Evolutionary conservation across 1,284 basidiomycete genomes (phyloP), one percentile per base, ranked within the genome.

Genomic region (Microbotryum silenes-acaulis): DNA sequence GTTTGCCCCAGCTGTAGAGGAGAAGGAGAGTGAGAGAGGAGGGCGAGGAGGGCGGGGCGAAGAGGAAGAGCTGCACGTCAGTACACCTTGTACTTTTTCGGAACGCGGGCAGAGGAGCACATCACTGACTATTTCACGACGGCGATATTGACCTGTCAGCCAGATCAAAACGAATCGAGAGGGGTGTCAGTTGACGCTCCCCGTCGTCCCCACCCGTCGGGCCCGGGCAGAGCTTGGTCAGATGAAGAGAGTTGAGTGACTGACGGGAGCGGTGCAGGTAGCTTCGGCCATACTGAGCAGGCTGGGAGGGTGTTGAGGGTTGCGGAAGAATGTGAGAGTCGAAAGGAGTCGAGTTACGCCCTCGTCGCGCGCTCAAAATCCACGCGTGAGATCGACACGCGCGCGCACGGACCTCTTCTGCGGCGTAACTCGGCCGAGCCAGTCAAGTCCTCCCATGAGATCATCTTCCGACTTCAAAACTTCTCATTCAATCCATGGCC

Each of bases 1-100:
- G 87, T 79, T 99, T 99, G 69, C 94, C 94, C 94, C 94, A 99
- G 80, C 63, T 64, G 56, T 20, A 44, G 23, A 23, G 27, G 25
- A 5, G 6, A 27, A 21, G 54, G 18, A 7, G 45, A 48, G 54
- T 29, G 18, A 42, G 44, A 45, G 21, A 37, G 45, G 23, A 21
- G 8, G 8, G n/a, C 44, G 57, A 33, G 50, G n/a, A n/a, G 51
- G 54, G 51, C 16, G 37, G 51, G 14, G 14, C 31, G 21, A 29
- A 46, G 31, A 23, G 44, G 0, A 46, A 12, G 33, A 51, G 51
- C 20, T 53, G 21, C 27, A 21, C 6, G 27, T 50, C 48, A 50
- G 48, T 31, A 31, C 37, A 42, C 16, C 37, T 12, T 42, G 14
- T 16, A 12, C 16, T 16, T 42, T 12, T 9, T 18, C n/a, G 12